Conservation (phyloP, 768 basidiomycete genomes). For the Mycena filopes region DNA sequence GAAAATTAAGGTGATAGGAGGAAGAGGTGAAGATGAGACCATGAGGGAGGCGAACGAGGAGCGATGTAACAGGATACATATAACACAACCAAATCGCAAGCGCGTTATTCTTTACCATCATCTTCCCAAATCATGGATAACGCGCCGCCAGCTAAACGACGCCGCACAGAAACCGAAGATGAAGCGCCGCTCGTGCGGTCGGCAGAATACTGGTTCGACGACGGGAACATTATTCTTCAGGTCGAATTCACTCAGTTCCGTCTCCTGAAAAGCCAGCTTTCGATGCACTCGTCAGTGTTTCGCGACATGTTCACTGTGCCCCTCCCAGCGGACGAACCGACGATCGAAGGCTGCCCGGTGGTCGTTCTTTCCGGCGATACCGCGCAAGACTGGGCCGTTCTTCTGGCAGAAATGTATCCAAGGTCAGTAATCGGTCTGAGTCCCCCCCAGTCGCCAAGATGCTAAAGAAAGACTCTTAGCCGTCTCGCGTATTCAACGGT, state of each 20-base stretch:
- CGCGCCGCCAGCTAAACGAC: background rate
- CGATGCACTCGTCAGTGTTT: constrained; percentile 46
- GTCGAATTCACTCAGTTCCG: constrained; percentile 47
- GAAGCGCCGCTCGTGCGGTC: background rate
- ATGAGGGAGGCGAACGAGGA: constrained; percentile 41
- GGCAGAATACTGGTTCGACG: constrained; percentile 47
- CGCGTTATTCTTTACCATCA: background rate
- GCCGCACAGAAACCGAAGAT: background rate
- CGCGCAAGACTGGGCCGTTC: constrained; percentile 44
- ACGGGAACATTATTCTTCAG: constrained; percentile 51
- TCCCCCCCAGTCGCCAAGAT: background rate
- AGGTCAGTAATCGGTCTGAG: constrained; percentile 1
- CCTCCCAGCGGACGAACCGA: constrained; percentile 43
- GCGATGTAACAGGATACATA: no score
- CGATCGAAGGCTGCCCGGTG: constrained; percentile 44
- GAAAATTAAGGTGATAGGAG: constrained; percentile 39
- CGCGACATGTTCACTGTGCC: constrained; percentile 54
- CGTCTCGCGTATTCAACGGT: background rate
- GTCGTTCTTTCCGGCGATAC: constrained; percentile 47
- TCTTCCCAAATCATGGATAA: background rate
- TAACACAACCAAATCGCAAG: constrained; percentile 2
- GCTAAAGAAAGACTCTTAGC: background rate
- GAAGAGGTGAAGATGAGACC: constrained; percentile 18
- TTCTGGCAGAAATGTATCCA: constrained; percentile 46
- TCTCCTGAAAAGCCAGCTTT: constrained; percentile 48